Conservation (phyloP, 495 filamentous ascomycete genomes). For the Penicillium alfredii region DNA sequence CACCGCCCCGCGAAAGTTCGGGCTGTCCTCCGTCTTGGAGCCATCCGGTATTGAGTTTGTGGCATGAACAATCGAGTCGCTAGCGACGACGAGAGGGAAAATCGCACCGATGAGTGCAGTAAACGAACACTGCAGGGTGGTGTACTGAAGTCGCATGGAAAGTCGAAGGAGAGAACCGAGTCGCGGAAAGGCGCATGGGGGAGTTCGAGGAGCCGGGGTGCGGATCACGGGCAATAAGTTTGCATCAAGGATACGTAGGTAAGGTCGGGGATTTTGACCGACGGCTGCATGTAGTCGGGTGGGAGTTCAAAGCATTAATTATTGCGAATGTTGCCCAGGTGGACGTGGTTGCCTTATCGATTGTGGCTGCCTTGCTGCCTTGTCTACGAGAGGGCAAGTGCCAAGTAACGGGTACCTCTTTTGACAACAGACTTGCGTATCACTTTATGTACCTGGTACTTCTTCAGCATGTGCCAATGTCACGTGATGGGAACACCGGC, state of each 20-base stretch:
- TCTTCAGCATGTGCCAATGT: too few relatives aligned
- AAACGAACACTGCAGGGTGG: slow-evolving; percentile 62
- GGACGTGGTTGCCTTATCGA: background rate
- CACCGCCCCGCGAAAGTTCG: slow-evolving; percentile 18
- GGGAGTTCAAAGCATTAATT: background rate
- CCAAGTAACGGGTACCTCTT: too few relatives aligned
- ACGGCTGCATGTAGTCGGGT: background rate
- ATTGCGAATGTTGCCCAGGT: background rate
- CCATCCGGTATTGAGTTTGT: slow-evolving; percentile 40
- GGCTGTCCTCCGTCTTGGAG: slow-evolving; percentile 42
- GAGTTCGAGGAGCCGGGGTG: background rate
- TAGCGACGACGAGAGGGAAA: slow-evolving; percentile 46
- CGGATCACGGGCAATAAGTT: background rate
- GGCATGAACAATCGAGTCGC: slow-evolving; percentile 51
- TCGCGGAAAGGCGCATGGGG: background rate
- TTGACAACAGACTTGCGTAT: too few relatives aligned
- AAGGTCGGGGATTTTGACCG: too few relatives aligned
- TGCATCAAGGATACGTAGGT: too few relatives aligned
- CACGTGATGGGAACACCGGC: too few relatives aligned
- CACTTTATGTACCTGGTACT: too few relatives aligned
- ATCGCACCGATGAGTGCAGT: slow-evolving; percentile 57
- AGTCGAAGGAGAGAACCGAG: slow-evolving; percentile 2
- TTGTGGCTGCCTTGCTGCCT: background rate
- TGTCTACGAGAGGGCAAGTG: too few relatives aligned
- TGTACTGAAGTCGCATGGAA: slow-evolving; percentile 55